These are phyloP conservation scores for Marasmius oreades DNA, from an alignment of 1,284 basidiomycete genomes.

Conservation along the genomic window DNA sequence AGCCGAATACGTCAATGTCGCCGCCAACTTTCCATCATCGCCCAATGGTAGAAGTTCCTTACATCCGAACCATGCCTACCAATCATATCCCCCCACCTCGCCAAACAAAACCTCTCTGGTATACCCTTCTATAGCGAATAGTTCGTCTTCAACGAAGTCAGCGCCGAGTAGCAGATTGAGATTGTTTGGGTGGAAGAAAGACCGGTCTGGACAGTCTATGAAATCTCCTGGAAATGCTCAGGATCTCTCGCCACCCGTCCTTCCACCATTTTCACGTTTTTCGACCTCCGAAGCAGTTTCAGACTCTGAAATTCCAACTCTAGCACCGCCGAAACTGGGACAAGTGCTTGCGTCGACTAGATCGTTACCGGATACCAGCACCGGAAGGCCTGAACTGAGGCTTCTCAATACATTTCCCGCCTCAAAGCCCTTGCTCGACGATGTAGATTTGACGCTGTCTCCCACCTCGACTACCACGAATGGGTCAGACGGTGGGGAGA, in stretches of 20 bases:
- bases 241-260: neutral
- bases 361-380: conserved; percentile 46
- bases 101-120: conserved; percentile 16
- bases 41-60: conserved; percentile 31
- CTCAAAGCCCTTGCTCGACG: conserved; percentile 9
- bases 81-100: conserved; percentile 9
- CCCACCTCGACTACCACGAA: conserved; percentile 21
- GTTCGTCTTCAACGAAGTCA: neutral
- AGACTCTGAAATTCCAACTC: conserved; percentile 25
- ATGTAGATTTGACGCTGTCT: conserved; percentile 20
- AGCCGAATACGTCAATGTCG: conserved; percentile 35
- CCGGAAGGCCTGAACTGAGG: neutral
- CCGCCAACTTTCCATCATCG: conserved; percentile 25
- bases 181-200: neutral
- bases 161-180: neutral
- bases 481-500: conserved; percentile 5
- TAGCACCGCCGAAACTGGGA: conserved; percentile 48
- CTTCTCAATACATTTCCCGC: neutral
- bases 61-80: conserved; percentile 22
- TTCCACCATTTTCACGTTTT: neutral
- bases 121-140: conserved; percentile 21
- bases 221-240: neutral
- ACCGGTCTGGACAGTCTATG: neutral
- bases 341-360: conserved; percentile 56
- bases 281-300: conserved; percentile 31